Percentiles rank a stretch among this genome's conserved stretches.
These are phyloP conservation scores for Tuctoria greenei DNA, from an alignment of 176 grass and related monocot species.

Conservation along the genomic window DNA sequence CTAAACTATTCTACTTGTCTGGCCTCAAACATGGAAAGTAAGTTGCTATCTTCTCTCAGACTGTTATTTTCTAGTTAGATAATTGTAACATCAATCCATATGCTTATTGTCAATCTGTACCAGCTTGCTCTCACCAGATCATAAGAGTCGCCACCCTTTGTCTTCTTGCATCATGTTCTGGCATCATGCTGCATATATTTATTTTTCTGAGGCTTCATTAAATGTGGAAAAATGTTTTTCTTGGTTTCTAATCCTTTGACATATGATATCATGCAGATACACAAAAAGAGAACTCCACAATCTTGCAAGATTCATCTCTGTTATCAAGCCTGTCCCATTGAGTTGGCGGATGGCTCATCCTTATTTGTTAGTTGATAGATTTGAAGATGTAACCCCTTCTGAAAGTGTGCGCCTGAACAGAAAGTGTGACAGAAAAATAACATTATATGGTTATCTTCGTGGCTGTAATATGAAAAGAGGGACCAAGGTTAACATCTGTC, in stretches of 20 bases:
- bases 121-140: neutral
- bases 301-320: slow-evolving; percentile 96
- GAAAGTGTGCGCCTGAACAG: slow-evolving; percentile 66
- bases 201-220: neutral
- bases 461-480: slow-evolving; percentile 98
- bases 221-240: neutral
- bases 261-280: slow-evolving; percentile 52
- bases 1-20: slow-evolving; percentile 95
- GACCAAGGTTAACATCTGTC: slow-evolving; percentile 59
- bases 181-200: slow-evolving; percentile 5
- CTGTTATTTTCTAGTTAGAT: slow-evolving; percentile 8
- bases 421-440: slow-evolving; percentile 96
- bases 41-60: slow-evolving; percentile 41
- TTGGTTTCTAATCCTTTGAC: neutral
- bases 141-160: neutral
- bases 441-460: slow-evolving; percentile 93
- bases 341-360: slow-evolving; percentile 91
- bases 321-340: slow-evolving; percentile 68
- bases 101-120: slow-evolving; percentile 3
- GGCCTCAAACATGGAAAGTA: slow-evolving; percentile 91
- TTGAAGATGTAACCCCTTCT: slow-evolving; percentile 89
- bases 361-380: slow-evolving; percentile 88
- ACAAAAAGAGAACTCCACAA: slow-evolving; percentile 91
- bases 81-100: slow-evolving; percentile 14
- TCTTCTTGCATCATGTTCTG: neutral